phyloP scores from a whole-genome alignment of 192 early-diverging fungal genomes.

The Linnemannia exigua region DNA sequence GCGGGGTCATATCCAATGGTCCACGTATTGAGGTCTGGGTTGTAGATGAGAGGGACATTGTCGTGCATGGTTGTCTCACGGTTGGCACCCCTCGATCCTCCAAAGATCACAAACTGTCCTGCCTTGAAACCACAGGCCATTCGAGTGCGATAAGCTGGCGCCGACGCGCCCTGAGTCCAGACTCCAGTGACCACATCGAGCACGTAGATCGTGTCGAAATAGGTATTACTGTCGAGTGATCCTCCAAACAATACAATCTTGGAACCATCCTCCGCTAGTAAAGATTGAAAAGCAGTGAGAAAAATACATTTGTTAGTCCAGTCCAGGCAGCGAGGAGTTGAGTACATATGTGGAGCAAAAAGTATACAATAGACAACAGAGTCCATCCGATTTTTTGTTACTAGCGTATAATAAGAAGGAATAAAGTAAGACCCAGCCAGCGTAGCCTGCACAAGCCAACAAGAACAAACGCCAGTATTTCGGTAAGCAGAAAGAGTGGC shows the following conservation, averaged over 20 bases:
- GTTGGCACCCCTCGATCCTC: conserved; percentile 28
- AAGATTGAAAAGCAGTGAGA: not conserved
- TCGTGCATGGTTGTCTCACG: conserved; percentile 25
- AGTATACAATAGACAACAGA: not conserved
- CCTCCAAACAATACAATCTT: conserved; percentile 44
- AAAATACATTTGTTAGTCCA: not conserved
- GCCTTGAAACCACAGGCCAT: conserved; percentile 35
- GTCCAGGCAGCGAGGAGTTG: not conserved
- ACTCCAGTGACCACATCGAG: conserved; percentile 17
- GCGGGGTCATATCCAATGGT: not conserved
- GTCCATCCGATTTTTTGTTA: not conserved
- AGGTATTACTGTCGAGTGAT: conserved; percentile 5
- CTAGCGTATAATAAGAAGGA: not conserved
- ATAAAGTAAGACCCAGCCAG: too few species aligned
- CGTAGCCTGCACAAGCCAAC: not conserved
- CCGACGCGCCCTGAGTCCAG: conserved; percentile 16
- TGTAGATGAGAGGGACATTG: conserved; percentile 18
- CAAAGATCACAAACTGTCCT: conserved; percentile 38
- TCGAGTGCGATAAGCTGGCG: conserved; percentile 10
- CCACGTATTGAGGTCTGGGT: conserved; percentile 10
- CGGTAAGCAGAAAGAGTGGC: not conserved
- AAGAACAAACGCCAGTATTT: not conserved
- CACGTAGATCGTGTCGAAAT: conserved; percentile 20
- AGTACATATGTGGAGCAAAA: too few species aligned
- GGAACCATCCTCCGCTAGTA: conserved; percentile 35